Base-by-base conservation (phyloP, 2,329 filamentous ascomycete genomes). In the Diaporthe destruens region DNA sequence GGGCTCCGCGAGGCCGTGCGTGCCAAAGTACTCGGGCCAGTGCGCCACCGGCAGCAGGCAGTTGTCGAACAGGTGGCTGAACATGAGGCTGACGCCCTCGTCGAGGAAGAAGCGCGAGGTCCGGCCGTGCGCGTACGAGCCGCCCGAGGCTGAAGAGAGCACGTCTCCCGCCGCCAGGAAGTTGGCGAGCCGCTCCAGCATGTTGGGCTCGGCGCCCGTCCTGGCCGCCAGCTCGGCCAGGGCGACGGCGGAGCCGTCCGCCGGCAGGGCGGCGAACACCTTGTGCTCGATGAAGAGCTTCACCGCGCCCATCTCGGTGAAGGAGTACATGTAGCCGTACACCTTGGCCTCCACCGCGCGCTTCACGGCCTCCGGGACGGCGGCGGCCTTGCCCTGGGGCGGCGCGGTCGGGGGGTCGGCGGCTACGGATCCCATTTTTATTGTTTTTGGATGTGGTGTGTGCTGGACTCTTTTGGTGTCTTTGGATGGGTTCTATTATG, bases 21-120 rank as follows among this genome's bases (percentile, higher is more conserved):
- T 42, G 11, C 63, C 71, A 49, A 79, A 79, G 70, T 76, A 79
- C 54, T 72, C 74, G 12, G 77, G 76, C 78, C 77, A 79, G 69
- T 75, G 75, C 20, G 75, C 67, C 57, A 74, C 78, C 11, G 76
- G 74, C n/a, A 75, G 75, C 73, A 79, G 75, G 63, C 76, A 77
- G 70, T 79, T 77, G 55, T 77, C 77, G 14, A 77, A 66, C 44
- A 77, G 59, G 44, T 65, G 59, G 59, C 59, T 65, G 59, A 65
- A 65, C 59, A 65, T 65, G 29, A 65, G 59, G 25, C 59, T 49
- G 25, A 65, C 59, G 18, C 59, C 59, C 11, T 65, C 59, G 59
- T 65, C 59, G 16, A 65, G 42, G 59, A 65, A 65, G 59, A 65
- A 65, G 44, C 59, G 59, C 2, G 59, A 65, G 11, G 59, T 65